Base-by-base conservation (phyloP, 371 early-diverging fungal genomes). In the Syncephalastrum monosporum region DNA sequence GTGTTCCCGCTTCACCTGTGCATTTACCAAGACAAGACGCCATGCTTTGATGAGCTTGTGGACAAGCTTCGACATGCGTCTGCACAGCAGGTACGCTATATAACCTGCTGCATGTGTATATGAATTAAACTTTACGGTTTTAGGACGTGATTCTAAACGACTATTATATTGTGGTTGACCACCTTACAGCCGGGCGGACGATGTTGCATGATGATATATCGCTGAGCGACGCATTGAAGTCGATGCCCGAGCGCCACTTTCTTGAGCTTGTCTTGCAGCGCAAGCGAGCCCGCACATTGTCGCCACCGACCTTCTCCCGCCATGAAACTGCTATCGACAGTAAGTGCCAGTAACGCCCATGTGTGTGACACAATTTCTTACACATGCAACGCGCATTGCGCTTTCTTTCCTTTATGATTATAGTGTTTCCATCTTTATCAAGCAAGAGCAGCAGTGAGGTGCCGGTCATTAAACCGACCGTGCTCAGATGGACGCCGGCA, bases 401-500 rank as follows among this genome's bases (percentile, higher is more conserved):
- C 24, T 45, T 14, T 24, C 16, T 13, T 49, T 21, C 42, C 17
- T 42, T 43, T n/a, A 50, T 56, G 45, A 47, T 33, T 47, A n/a
- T 27, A 38, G 8, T 24, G 13, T 14, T 45, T 45, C 15, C n/a
- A 25, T 42, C 14, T 53, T 42, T 33, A 17, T 14, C 17, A 41
- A 53, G 19, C n/a, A 42, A 19, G 51, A 63, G 44, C 47, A 27
- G 57, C 24, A 38, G 47, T 17, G 57, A 69, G 58, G 65, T 70
- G 27, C 74, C 77, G 56, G 60, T 71, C 27, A 77, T 77, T 13
- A 73, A 71, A 67, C 77, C 77, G 55, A 73, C 72, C 3, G 74
- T 70, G 6, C 38, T 69, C 16, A 59, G 70, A 63, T 75, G 72
- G 75, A 53, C 61, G 50, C 61, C 70, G 52, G 63, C 58, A 25